Conservation (phyloP, 305 asterid genomes). For the Andrographis paniculata region DNA sequence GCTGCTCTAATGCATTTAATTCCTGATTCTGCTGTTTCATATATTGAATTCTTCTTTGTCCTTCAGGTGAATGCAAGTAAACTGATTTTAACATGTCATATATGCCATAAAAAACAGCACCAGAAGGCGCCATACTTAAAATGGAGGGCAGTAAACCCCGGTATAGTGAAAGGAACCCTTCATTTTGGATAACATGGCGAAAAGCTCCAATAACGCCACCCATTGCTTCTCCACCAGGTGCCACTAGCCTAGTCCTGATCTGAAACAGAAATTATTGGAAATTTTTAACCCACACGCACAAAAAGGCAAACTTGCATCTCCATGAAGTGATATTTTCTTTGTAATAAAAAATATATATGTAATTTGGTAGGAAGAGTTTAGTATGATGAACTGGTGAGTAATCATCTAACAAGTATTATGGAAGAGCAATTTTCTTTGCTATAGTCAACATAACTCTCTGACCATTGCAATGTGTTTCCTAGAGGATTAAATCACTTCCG, state of each 20-base stretch:
- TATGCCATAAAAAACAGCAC: constrained; percentile 85
- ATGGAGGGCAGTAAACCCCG: constrained; percentile 84
- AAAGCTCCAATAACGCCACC: constrained; percentile 95
- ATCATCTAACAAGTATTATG: neutral
- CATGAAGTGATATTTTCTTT: neutral
- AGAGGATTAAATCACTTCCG: constrained; percentile 4
- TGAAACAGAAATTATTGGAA: constrained; percentile 28
- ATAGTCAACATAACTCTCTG: too few relatives aligned
- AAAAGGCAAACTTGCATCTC: neutral
- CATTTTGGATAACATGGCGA: constrained; percentile 59
- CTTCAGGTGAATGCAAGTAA: constrained; percentile 83
- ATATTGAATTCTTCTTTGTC: constrained; percentile 59
- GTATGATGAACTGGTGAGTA: too few relatives aligned
- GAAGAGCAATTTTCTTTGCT: too few relatives aligned
- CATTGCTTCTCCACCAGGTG: constrained; percentile 89
- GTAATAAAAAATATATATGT: too few relatives aligned
- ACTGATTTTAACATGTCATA: constrained; percentile 82
- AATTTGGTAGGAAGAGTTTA: too few relatives aligned
- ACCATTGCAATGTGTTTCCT: constrained; percentile 1
- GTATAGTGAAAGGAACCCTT: constrained; percentile 83
- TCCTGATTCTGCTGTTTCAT: constrained; percentile 52
- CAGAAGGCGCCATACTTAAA: constrained; percentile 88
- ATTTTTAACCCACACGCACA: constrained; percentile 7
- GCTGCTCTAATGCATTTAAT: constrained; percentile 74
- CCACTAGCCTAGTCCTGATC: constrained; percentile 91